These are phyloP conservation scores for Penicillium canescens DNA, from an alignment of 495 filamentous ascomycete genomes.

Conservation along the genomic window DNA sequence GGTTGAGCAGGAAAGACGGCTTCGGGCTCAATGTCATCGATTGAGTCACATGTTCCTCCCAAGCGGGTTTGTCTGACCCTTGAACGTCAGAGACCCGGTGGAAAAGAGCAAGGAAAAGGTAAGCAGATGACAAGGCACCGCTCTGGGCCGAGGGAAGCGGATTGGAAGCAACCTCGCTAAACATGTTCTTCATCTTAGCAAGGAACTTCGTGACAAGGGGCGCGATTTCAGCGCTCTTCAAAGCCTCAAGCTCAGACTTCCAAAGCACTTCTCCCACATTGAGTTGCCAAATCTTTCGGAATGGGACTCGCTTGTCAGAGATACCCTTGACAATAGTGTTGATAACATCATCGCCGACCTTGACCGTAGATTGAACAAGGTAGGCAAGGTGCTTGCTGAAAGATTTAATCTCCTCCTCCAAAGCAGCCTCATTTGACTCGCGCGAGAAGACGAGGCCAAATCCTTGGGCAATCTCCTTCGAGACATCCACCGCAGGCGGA, in stretches of 20 bases:
- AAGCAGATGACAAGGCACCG: slow-evolving; percentile 72
- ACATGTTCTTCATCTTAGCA: slow-evolving; percentile 68
- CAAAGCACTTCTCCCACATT: slow-evolving; percentile 73
- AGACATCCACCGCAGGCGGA: slow-evolving; percentile 53
- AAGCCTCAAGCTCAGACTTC: slow-evolving; percentile 45
- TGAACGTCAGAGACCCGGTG: slow-evolving; percentile 31
- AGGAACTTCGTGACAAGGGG: slow-evolving; percentile 52
- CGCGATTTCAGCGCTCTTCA: slow-evolving; percentile 43
- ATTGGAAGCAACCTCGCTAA: slow-evolving; percentile 74
- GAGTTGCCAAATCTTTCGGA: slow-evolving; percentile 80
- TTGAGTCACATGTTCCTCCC: slow-evolving; percentile 57
- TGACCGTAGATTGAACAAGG: slow-evolving; percentile 57
- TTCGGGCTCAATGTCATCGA: slow-evolving; percentile 68
- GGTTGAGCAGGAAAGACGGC: slow-evolving; percentile 81
- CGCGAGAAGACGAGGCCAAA: slow-evolving; percentile 67
- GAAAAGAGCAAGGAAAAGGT: slow-evolving; percentile 67
- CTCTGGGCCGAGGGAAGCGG: slow-evolving; percentile 72
- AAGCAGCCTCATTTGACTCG: slow-evolving; percentile 82
- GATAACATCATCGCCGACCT: slow-evolving; percentile 59
- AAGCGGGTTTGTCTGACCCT: slow-evolving; percentile 33
- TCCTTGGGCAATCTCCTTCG: slow-evolving; percentile 63
- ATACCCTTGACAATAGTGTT: slow-evolving; percentile 80
- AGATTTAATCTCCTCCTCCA: slow-evolving; percentile 71
- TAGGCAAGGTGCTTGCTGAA: slow-evolving; percentile 61
- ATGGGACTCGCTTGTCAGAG: slow-evolving; percentile 75